Evolutionary conservation across 2,329 filamentous ascomycete species (phyloP).

Genomic region (Ilyonectria mors-panacis): DNA sequence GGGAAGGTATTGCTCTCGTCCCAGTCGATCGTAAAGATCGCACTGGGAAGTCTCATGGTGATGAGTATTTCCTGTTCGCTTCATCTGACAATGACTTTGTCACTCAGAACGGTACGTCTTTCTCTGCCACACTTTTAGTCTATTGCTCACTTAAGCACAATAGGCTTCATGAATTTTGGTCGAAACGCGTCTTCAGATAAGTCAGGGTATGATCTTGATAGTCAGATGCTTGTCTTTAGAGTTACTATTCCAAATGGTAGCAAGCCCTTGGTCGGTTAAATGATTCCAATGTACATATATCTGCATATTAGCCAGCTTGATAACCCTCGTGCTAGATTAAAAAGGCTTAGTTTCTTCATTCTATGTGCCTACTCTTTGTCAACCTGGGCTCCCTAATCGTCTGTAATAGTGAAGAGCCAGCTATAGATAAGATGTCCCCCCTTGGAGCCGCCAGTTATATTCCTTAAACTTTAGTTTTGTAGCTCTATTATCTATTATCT

Average conservation of each 20-base stretch:
- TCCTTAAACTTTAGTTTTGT: no score
- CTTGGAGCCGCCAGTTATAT: no score
- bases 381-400: no score
- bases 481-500: no score
- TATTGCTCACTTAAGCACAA: not conserved
- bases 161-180: slow-evolving; percentile 70
- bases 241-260: slow-evolving; percentile 57
- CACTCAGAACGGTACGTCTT: slow-evolving; percentile 73
- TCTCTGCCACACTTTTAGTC: not conserved
- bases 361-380: no score
- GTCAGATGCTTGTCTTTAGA: slow-evolving; percentile 75
- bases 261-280: slow-evolving; percentile 39
- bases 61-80: slow-evolving; percentile 78
- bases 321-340: no score
- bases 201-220: slow-evolving; percentile 71
- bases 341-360: no score
- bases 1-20: slow-evolving; percentile 78
- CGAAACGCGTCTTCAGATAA: slow-evolving; percentile 68
- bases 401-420: no score
- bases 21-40: slow-evolving; percentile 62
- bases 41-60: slow-evolving; percentile 53
- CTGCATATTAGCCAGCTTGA: no score
- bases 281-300: not conserved
- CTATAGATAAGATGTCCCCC: no score
- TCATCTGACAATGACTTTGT: slow-evolving; percentile 83